Evolutionary conservation across 495 filamentous ascomycete species (phyloP), one percentile per base, ranked within the genome.

Genomic region (Penicillium desertorum): DNA sequence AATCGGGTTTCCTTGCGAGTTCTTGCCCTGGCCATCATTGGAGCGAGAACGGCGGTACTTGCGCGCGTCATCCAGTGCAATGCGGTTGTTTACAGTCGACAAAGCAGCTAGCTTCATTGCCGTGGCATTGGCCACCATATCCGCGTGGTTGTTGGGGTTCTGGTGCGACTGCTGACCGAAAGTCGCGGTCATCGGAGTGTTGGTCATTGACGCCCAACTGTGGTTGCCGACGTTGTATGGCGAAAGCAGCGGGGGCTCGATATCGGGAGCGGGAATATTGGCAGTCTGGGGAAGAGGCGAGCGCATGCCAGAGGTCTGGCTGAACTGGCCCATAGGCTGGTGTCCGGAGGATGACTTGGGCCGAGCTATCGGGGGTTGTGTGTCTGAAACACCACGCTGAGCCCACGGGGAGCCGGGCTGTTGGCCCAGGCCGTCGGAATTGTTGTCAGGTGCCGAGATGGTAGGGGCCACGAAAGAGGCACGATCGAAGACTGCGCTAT

Each of bases 191-290:
- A 98, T 96, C 1, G 94, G 94, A 3, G 94, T 98, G 76, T 96
- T 98, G 60, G 92, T 86, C 89, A 96, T 94, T 23, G 94, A 98
- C 34, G 95, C 94, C 94, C 94, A 98, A 80, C 92, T 98, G 36
- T 89, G 90, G 68, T 89, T 89, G 46, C 83, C 84, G 55, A 87
- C 77, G 59, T 85, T 85, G 70, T 96, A 98, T 0, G 94, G 94
- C 16, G 94, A 98, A 47, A 98, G 81, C 62, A 96, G 73, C 12
- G 92, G 90, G 48, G 96, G 77, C 43, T 93, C 91, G 59, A 86
- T 87, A 39, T 96, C 88, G 16, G 84, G 83, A 0, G 88, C 83
- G 55, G 83, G 89, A 36, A 96, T 78, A 3, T 85, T 92, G 10
- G 90, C 94, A 56, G 76, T 96, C 72, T 97, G 93, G 8, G 87